These are phyloP conservation scores for Boletellus emodensis DNA, from an alignment of 768 basidiomycete species.

Conservation along the genomic window DNA sequence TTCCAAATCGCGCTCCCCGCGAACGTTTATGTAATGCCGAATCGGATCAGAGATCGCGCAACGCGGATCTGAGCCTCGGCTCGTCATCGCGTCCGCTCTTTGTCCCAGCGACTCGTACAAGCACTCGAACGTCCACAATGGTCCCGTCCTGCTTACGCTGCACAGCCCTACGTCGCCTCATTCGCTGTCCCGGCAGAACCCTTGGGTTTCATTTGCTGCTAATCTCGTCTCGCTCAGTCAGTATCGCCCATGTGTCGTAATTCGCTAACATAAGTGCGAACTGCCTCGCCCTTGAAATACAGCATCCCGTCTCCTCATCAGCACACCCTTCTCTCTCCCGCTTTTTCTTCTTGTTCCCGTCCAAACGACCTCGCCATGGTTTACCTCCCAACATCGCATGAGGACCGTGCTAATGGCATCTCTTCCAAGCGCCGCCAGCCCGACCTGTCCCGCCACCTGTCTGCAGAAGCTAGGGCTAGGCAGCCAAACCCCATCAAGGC, in stretches of 20 bases:
- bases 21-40: neutral
- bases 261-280: neutral
- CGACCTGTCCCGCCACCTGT: slow-evolving; percentile 33
- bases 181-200: neutral
- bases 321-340: neutral
- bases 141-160: too few species aligned
- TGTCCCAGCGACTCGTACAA: neutral
- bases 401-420: slow-evolving; percentile 9
- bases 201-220: neutral
- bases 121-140: too few species aligned
- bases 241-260: neutral
- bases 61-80: slow-evolving; percentile 1
- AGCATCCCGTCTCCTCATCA: neutral
- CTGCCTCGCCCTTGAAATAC: slow-evolving; percentile 14
- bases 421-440: slow-evolving; percentile 25
- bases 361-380: slow-evolving; percentile 19
- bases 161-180: too few species aligned
- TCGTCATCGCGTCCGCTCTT: slow-evolving; percentile 1
- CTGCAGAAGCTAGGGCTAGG: slow-evolving; percentile 31
- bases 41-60: neutral
- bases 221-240: neutral
- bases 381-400: slow-evolving; percentile 15
- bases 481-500: slow-evolving; percentile 36
- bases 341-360: neutral
- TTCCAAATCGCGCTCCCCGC: slow-evolving; percentile 2